A percentile compares a stretch with the other conserved stretches of the same genome.
These are phyloP conservation scores for Penicillium fimorum DNA, from an alignment of 495 filamentous ascomycete genomes.

Conservation along the genomic window DNA sequence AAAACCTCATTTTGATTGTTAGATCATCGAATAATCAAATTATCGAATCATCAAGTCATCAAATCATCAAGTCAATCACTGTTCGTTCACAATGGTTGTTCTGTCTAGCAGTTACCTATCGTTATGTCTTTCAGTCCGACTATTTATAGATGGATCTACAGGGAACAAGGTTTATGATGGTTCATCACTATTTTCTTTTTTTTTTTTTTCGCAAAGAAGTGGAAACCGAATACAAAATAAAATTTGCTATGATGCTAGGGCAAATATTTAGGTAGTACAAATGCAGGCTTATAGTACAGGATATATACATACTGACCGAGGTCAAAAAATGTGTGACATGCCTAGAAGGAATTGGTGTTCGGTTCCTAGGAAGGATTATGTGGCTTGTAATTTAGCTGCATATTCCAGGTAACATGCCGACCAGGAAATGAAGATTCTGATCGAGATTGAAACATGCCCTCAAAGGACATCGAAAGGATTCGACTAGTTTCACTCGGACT, in stretches of 20 bases:
- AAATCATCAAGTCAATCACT: not conserved
- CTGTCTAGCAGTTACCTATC: conserved; percentile 4
- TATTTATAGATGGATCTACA: conserved; percentile 10
- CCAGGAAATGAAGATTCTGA: not conserved
- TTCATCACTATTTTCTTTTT: not conserved
- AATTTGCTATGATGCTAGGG: not conserved
- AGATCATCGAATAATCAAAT: too few species aligned
- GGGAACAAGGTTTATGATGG: not conserved
- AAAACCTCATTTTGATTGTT: not conserved
- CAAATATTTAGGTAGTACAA: conserved; percentile 4
- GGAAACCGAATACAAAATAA: not conserved
- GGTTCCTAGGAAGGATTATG: not conserved
- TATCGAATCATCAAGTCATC: too few species aligned
- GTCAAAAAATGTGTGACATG: not conserved
- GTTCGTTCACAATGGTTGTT: conserved; percentile 2
- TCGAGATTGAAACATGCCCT: not conserved
- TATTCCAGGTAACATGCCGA: not conserved
- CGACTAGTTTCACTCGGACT: conserved; percentile 1
- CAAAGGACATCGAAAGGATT: not conserved
- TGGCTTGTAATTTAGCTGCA: not conserved
- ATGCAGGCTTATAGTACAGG: conserved; percentile 1
- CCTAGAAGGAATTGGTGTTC: not conserved
- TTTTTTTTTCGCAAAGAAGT: too few species aligned
- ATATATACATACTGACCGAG: conserved; percentile 5
- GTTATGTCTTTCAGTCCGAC: conserved; percentile 6